A percentile compares a stretch with the other conserved stretches of the same genome.
phyloP scores from a whole-genome alignment of 768 basidiomycete species.

The Scleroderma citrinum region DNA sequence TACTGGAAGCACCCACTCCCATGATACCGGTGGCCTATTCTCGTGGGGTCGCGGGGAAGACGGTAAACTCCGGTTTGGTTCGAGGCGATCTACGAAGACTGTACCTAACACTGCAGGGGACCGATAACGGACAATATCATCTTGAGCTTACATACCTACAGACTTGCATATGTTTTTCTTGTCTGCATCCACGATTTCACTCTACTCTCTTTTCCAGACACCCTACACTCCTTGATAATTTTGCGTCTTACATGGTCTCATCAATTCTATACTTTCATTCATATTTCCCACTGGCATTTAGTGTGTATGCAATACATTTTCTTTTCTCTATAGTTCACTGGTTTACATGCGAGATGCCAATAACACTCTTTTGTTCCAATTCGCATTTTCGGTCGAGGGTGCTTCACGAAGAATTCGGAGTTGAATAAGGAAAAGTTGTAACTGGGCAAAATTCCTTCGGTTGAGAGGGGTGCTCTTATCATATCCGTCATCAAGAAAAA shows the following conservation, averaged over 20 bases:
- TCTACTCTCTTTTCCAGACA: slow-evolving; percentile 16
- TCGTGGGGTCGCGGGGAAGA: slow-evolving; percentile 60
- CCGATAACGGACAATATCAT: slow-evolving; percentile 13
- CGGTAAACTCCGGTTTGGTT: slow-evolving; percentile 70
- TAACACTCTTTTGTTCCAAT: background rate
- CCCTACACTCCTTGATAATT: slow-evolving; percentile 31
- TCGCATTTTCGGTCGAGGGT: too few relatives aligned
- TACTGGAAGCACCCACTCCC: slow-evolving; percentile 66
- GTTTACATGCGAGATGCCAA: background rate
- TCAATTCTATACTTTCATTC: slow-evolving; percentile 10
- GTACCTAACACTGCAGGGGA: slow-evolving; percentile 23
- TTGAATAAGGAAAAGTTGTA: too few relatives aligned
- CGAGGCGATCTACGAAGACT: slow-evolving; percentile 49
- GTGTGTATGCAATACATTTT: slow-evolving; percentile 27
- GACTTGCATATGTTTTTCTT: background rate
- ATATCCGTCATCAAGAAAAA: too few relatives aligned
- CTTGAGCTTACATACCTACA: background rate
- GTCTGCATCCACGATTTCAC: slow-evolving; percentile 4
- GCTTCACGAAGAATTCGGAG: too few relatives aligned
- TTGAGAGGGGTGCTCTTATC: too few relatives aligned
- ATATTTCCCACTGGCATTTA: slow-evolving; percentile 15
- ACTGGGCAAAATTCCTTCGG: too few relatives aligned
- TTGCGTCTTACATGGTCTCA: slow-evolving; percentile 12
- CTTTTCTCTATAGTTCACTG: background rate
- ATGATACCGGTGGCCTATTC: slow-evolving; percentile 64